phyloP scores from a whole-genome alignment of 495 filamentous ascomycete genomes.

The Hypomontagnella submonticulosa region DNA sequence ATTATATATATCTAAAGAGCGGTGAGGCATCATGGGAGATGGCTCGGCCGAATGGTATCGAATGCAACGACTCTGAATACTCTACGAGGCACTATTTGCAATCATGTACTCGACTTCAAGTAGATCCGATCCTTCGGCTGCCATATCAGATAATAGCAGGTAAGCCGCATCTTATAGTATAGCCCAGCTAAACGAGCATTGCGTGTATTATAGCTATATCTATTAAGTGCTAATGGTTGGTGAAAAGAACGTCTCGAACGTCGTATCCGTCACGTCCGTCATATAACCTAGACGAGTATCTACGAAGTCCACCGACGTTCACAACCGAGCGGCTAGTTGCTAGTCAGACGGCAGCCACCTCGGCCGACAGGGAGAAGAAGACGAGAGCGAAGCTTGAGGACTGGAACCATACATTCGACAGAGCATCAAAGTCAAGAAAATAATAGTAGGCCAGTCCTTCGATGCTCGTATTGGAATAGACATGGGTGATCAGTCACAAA shows the following conservation, averaged over 20 bases:
- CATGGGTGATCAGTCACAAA: no score
- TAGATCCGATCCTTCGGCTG: constrained; percentile 16
- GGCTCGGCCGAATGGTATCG: constrained; percentile 4
- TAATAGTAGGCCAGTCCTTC: background rate
- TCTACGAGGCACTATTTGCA: background rate
- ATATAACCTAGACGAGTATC: constrained; percentile 29
- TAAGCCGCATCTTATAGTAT: constrained; percentile 9
- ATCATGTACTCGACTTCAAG: constrained; percentile 15
- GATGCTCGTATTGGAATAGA: no score
- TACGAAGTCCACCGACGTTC: constrained; percentile 33
- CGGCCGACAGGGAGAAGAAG: constrained; percentile 3
- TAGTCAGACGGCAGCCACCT: constrained; percentile 11
- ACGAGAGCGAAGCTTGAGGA: constrained; percentile 13
- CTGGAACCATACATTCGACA: constrained; percentile 26
- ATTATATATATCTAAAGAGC: constrained; percentile 34
- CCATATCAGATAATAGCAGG: constrained; percentile 26
- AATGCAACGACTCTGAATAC: constrained; percentile 8
- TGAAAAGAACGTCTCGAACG: constrained; percentile 8
- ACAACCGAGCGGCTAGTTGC: constrained; percentile 24
- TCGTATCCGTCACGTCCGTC: constrained; percentile 10
- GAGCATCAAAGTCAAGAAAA: constrained; percentile 4
- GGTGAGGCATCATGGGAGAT: constrained; percentile 21
- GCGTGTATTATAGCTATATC: no score
- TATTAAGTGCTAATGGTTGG: no score
- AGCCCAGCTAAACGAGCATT: no score